Percentiles rank a stretch among this genome's conserved stretches.
These are phyloP conservation scores for Cladosporium sp. DNA, from an alignment of 2,329 filamentous ascomycete genomes.

Conservation along the genomic window DNA sequence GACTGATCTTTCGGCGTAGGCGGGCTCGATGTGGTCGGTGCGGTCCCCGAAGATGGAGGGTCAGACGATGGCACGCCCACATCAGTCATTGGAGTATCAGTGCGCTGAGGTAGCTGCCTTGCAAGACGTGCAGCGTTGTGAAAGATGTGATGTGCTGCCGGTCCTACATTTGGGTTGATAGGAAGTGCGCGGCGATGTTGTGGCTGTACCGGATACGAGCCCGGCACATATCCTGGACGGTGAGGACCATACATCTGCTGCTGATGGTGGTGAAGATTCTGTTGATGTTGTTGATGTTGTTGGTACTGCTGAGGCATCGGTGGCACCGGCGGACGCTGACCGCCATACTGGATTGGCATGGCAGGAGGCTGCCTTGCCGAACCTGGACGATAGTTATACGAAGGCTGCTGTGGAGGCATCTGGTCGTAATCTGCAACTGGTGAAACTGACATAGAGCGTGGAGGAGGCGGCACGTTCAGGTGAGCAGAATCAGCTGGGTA, in stretches of 20 bases:
- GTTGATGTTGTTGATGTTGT: slow-evolving; percentile 16
- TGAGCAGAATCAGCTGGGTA: slow-evolving; percentile 21
- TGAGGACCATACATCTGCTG: slow-evolving; percentile 19
- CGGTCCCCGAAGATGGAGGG: slow-evolving; percentile 36
- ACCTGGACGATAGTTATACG: slow-evolving; percentile 26
- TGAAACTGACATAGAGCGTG: slow-evolving; percentile 23
- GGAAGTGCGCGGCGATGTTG: slow-evolving; percentile 22
- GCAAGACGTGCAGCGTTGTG: slow-evolving; percentile 32
- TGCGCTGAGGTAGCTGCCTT: slow-evolving; percentile 28
- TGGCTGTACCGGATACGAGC: slow-evolving; percentile 2
- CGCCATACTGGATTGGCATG: slow-evolving; percentile 19
- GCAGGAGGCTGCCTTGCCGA: slow-evolving; percentile 21
- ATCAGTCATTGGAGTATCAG: slow-evolving; percentile 35
- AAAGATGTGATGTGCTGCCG: slow-evolving; percentile 30
- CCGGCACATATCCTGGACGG: slow-evolving; percentile 6
- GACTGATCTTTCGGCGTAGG: slow-evolving; percentile 39
- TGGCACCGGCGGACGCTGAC: slow-evolving; percentile 16
- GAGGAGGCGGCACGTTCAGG: slow-evolving; percentile 23
- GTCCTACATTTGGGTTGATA: slow-evolving; percentile 20
- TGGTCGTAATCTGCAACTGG: slow-evolving; percentile 24
- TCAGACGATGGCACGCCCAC: slow-evolving; percentile 41
- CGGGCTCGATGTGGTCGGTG: slow-evolving; percentile 35
- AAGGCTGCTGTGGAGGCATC: slow-evolving; percentile 11
- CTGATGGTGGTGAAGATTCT: slow-evolving; percentile 15
- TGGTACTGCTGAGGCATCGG: slow-evolving; percentile 13